Conservation (phyloP, 169 alveolate genomes). For the Plasmodium ovale region DNA sequence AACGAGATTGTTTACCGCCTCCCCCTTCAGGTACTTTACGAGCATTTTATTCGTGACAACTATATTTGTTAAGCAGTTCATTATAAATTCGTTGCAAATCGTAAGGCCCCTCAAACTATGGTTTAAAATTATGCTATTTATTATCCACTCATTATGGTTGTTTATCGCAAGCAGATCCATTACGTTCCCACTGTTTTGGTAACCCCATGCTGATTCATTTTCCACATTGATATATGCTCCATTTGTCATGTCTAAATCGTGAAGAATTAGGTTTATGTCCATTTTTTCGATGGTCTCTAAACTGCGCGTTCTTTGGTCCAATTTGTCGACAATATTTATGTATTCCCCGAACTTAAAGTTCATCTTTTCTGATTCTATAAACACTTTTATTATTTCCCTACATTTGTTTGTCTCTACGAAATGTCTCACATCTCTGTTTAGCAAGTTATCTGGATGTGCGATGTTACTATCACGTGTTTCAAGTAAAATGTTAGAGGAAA, state of each 20-base stretch:
- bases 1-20: constrained; percentile 13
- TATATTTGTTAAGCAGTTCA: constrained; percentile 22
- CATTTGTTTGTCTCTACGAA: constrained; percentile 32
- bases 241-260: neutral
- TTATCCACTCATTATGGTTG: constrained; percentile 1
- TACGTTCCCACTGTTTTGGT: neutral
- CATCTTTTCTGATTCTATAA: constrained; percentile 1
- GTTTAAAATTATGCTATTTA: constrained; percentile 26
- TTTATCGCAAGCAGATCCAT: constrained; percentile 8
- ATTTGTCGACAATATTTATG: neutral
- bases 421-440: constrained; percentile 29
- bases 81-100: constrained; percentile 8
- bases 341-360: neutral
- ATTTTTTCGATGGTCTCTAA: neutral
- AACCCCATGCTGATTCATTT: neutral
- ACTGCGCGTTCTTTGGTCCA: neutral
- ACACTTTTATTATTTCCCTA: constrained; percentile 14
- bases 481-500: neutral
- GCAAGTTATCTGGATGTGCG: too few species aligned
- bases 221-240: neutral
- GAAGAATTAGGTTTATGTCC: neutral
- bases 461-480: too few species aligned
- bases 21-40: constrained; percentile 36
- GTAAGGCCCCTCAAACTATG: constrained; percentile 7
- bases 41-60: constrained; percentile 8